A percentile compares a stretch with the other conserved stretches of the same genome.
Conservation (phyloP, 2,329 filamentous ascomycete species). For the Curvularia spicifera region DNA sequence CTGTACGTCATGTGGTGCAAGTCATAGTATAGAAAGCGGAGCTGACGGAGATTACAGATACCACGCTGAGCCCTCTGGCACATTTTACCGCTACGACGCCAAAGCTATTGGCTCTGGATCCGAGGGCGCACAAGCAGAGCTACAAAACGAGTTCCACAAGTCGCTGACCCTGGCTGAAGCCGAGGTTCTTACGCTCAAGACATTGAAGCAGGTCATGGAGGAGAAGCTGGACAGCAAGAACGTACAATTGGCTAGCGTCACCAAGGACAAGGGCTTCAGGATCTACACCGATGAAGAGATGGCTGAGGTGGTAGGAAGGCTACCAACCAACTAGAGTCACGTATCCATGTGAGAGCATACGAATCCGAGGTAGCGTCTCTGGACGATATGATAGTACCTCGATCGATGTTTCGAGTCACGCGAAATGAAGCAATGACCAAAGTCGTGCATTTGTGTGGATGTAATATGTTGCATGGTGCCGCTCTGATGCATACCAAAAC, state of each 20-base stretch:
- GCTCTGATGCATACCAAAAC: background rate
- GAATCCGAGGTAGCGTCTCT: background rate
- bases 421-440: constrained; percentile 37
- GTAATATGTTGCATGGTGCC: background rate
- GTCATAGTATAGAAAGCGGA: too few species aligned
- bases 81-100: constrained; percentile 98
- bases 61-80: constrained; percentile 96
- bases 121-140: constrained; percentile 94
- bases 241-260: constrained; percentile 96
- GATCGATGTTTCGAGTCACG: constrained; percentile 27
- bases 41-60: constrained; percentile 61
- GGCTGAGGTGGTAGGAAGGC: constrained; percentile 85
- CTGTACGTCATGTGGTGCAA: constrained; percentile 61
- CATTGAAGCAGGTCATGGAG: constrained; percentile 99
- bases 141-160: constrained; percentile 99
- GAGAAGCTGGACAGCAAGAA: constrained; percentile 99
- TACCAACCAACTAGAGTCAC: constrained; percentile 58
- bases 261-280: constrained; percentile 95
- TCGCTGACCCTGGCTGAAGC: constrained; percentile 91
- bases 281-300: constrained; percentile 99
- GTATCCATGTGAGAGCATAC: constrained; percentile 5
- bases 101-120: constrained; percentile 98
- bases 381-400: constrained; percentile 19
- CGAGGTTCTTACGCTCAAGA: constrained; percentile 95
- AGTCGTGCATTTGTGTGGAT: background rate